A percentile compares a stretch with the other conserved stretches of the same genome.
Evolutionary conservation across 1,139 yeast species (phyloP).

Genomic region (Hemisphaericaspora xylofermentans): DNA sequence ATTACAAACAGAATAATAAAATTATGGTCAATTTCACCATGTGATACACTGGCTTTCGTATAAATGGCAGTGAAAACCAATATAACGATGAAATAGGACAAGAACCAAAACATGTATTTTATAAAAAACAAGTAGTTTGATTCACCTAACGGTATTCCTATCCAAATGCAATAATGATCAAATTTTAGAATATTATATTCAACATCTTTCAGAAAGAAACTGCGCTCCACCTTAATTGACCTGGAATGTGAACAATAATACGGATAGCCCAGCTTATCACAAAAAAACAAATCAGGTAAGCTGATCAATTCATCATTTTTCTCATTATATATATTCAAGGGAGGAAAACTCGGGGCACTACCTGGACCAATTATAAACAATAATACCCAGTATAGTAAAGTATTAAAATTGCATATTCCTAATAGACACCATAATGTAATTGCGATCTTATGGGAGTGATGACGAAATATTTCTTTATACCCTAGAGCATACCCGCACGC

Average conservation of each 20-base stretch:
- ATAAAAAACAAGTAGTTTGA: constrained; percentile 52
- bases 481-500: constrained; percentile 37
- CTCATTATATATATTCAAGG: constrained; percentile 28
- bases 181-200: constrained; percentile 52
- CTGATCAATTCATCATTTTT: constrained; percentile 13
- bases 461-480: constrained; percentile 32
- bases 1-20: constrained; percentile 42
- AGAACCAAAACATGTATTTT: constrained; percentile 43
- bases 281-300: constrained; percentile 52
- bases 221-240: constrained; percentile 52
- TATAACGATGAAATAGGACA: constrained; percentile 28
- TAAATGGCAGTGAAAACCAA: constrained; percentile 26
- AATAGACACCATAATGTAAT: constrained; percentile 34
- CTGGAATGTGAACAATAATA: constrained; percentile 56
- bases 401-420: constrained; percentile 24
- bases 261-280: constrained; percentile 63
- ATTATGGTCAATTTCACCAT: constrained; percentile 42
- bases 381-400: constrained; percentile 33
- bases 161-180: constrained; percentile 69
- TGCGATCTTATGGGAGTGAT: constrained; percentile 34
- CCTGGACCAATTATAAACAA: constrained; percentile 38
- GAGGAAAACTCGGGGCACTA: constrained; percentile 21
- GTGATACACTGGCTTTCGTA: constrained; percentile 25
- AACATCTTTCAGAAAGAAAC: constrained; percentile 53
- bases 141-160: constrained; percentile 59